Evolutionary conservation across 2,329 filamentous ascomycete genomes (phyloP).

Genomic region (Paecilomyces sp.): DNA sequence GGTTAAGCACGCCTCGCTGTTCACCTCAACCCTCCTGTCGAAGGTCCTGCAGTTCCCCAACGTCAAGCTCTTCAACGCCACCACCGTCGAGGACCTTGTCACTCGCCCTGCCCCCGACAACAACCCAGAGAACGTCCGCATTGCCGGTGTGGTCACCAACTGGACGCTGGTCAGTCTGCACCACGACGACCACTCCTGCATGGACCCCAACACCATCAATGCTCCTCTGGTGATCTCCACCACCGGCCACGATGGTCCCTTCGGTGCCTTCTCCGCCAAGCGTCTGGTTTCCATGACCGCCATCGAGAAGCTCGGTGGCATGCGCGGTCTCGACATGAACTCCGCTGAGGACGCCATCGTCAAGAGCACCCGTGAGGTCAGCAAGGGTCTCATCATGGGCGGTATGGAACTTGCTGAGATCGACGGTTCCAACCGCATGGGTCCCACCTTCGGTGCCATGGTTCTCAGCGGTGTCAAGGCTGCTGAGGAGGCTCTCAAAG

Average conservation of each 20-base stretch:
- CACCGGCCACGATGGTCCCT: constrained; percentile 84
- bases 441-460: constrained; percentile 84
- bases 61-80: constrained; percentile 95
- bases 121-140: constrained; percentile 51
- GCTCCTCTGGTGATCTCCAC: constrained; percentile 82
- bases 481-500: constrained; percentile 72
- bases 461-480: constrained; percentile 81
- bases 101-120: constrained; percentile 57
- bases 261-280: constrained; percentile 88
- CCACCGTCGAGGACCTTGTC: constrained; percentile 85
- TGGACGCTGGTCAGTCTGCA: constrained; percentile 88
- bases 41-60: constrained; percentile 81
- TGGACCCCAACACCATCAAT: constrained; percentile 97
- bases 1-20: constrained; percentile 88
- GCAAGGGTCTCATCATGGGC: constrained; percentile 83
- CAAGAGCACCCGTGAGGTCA: constrained; percentile 80
- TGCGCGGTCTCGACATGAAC: constrained; percentile 93
- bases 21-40: constrained; percentile 79
- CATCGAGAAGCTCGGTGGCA: constrained; percentile 77
- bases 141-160: constrained; percentile 89
- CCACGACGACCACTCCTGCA: constrained; percentile 85
- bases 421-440: constrained; percentile 89
- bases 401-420: constrained; percentile 92
- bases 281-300: constrained; percentile 81
- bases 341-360: constrained; percentile 87